Conservation (phyloP, 1,284 basidiomycete species). For the Coniferiporia sulphurascens region DNA sequence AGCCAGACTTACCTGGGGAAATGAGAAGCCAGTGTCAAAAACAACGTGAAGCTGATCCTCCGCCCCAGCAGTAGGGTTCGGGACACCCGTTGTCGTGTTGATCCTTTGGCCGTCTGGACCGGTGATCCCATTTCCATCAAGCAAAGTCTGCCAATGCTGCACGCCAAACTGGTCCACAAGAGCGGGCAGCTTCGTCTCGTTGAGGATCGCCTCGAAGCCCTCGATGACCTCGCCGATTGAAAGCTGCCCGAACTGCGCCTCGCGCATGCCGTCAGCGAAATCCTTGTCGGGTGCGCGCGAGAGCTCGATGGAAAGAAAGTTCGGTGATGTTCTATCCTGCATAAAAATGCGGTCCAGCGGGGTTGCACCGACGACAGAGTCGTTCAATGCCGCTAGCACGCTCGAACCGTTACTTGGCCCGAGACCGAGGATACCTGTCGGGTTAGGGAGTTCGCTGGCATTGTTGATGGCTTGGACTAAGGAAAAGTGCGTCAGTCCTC, state of each 20-base stretch:
- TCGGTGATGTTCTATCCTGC: conserved; percentile 49
- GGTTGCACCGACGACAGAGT: conserved; percentile 35
- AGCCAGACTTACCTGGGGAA: conserved; percentile 46
- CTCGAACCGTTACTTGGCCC: conserved; percentile 34
- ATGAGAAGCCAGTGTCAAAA: conserved; percentile 64
- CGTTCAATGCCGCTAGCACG: conserved; percentile 24
- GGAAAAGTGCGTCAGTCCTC: conserved; percentile 22
- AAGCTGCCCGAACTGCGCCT: conserved; percentile 23
- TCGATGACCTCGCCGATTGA: conserved; percentile 28
- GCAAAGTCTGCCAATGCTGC: conserved; percentile 21
- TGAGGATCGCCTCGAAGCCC: conserved; percentile 29
- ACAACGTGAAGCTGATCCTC: conserved; percentile 49
- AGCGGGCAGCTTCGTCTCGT: conserved; percentile 27
- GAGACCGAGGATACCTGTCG: conserved; percentile 35
- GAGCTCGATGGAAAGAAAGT: conserved; percentile 52
- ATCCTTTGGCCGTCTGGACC: conserved; percentile 20
- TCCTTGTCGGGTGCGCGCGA: conserved; percentile 34
- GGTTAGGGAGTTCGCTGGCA: background rate
- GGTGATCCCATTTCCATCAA: conserved; percentile 21
- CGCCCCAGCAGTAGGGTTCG: conserved; percentile 28
- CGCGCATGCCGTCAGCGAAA: conserved; percentile 23
- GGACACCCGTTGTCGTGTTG: background rate
- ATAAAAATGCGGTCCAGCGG: conserved; percentile 60
- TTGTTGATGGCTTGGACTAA: conserved; percentile 24
- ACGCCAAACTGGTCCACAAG: background rate